Conservation (phyloP, 2,329 filamentous ascomycete species). For the Salinomyces thailandicus region DNA sequence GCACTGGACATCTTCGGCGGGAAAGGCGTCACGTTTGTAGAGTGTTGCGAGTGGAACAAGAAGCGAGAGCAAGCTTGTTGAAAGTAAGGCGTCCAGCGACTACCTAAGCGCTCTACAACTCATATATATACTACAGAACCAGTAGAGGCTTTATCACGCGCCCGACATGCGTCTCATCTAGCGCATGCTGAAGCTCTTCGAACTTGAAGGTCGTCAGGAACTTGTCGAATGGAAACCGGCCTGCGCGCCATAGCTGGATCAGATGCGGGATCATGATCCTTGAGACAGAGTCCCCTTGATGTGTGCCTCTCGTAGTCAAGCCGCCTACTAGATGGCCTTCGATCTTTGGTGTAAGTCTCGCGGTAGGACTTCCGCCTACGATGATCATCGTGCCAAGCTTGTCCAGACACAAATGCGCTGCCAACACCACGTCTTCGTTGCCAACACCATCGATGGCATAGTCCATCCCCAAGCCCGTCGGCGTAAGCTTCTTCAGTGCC, state of each 20-base stretch:
- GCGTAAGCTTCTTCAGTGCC: conserved; percentile 9
- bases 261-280: conserved; percentile 13
- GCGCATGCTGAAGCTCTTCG: conserved; percentile 11
- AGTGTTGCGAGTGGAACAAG: conserved; percentile 79
- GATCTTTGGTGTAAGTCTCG: conserved; percentile 7
- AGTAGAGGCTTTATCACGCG: conserved; percentile 15
- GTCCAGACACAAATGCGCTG: conserved; percentile 10
- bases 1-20: conserved; percentile 94
- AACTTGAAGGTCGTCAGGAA: conserved; percentile 11
- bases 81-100: no score
- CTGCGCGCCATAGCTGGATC: conserved; percentile 13
- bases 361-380: conserved; percentile 12
- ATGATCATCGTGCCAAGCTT: conserved; percentile 13
- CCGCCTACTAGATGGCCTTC: conserved; percentile 12
- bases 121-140: conserved; percentile 12
- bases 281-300: conserved; percentile 16
- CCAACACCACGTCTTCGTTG: conserved; percentile 10
- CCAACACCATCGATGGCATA: conserved; percentile 15
- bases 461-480: conserved; percentile 10
- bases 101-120: no score
- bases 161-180: conserved; percentile 11
- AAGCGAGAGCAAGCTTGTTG: background rate
- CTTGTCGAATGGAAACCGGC: conserved; percentile 13
- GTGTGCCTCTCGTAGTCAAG: conserved; percentile 12
- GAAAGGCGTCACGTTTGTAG: conserved; percentile 70